Conservation (phyloP, 352 stramenopile genomes). For the Phytophthora foliorum region DNA sequence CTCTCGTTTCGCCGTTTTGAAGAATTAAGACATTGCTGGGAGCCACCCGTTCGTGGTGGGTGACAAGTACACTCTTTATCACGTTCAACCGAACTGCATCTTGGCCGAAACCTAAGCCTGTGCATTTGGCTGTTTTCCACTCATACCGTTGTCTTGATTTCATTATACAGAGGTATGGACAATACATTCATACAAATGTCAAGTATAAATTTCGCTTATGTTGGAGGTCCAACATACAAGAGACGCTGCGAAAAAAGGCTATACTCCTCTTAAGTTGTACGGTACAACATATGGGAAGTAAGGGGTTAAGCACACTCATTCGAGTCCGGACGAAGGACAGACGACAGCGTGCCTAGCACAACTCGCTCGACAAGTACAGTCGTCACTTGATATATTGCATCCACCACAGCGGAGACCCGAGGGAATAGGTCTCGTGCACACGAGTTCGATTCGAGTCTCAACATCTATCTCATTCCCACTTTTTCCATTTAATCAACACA, state of each 20-base stretch:
- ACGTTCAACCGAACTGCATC: not conserved
- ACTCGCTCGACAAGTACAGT: too few species aligned
- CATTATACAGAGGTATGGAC: constrained; percentile 1
- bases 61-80: constrained; percentile 2
- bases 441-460: too few species aligned
- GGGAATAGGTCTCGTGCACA: too few species aligned
- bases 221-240: constrained; percentile 13
- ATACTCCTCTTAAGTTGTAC: constrained; percentile 23
- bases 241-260: constrained; percentile 15
- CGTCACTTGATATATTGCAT: too few species aligned
- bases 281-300: constrained; percentile 23
- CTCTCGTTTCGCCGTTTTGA: not conserved
- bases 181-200: constrained; percentile 6
- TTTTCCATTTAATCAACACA: too few species aligned
- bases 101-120: not conserved
- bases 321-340: too few species aligned
- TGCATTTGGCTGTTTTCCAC: constrained; percentile 1
- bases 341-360: too few species aligned
- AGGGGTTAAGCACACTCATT: constrained; percentile 8
- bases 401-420: too few species aligned
- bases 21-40: not conserved
- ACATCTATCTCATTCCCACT: too few species aligned
- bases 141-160: not conserved
- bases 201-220: constrained; percentile 10
- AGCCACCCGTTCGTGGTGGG: not conserved